phyloP scores from a whole-genome alignment of 1,139 yeast genomes.

The Sugiyamaella paludigena region DNA sequence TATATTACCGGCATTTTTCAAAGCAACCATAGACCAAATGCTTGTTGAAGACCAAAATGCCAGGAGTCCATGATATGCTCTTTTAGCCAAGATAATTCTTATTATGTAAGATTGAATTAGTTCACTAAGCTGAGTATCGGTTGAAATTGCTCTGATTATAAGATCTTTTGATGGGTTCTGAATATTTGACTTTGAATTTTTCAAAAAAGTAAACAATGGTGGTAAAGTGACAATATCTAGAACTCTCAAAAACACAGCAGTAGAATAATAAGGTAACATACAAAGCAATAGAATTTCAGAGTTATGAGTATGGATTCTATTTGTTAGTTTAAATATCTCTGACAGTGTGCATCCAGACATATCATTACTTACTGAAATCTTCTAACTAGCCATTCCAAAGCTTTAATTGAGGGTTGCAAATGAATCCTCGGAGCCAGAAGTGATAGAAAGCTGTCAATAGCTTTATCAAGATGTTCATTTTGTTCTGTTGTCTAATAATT shows the following conservation, averaged over 20 bases:
- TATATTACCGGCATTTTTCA: conserved; percentile 37
- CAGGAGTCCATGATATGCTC: conserved; percentile 60
- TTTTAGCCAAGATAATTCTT: conserved; percentile 43
- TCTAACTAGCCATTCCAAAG: conserved; percentile 93
- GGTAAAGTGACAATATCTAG: conserved; percentile 76
- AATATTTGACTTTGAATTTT: conserved; percentile 62
- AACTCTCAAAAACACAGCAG: conserved; percentile 70
- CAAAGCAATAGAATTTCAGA: conserved; percentile 69
- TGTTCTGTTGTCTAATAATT: conserved; percentile 67
- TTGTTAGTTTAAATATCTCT: neutral
- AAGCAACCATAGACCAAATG: conserved; percentile 60
- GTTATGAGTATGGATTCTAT: conserved; percentile 65
- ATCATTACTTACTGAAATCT: conserved; percentile 56
- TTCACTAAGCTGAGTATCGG: conserved; percentile 65
- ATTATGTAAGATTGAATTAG: conserved; percentile 61
- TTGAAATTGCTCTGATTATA: conserved; percentile 64
- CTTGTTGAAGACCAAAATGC: conserved; percentile 75
- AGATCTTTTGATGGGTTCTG: conserved; percentile 67
- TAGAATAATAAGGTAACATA: conserved; percentile 72
- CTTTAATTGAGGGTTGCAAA: conserved; percentile 71
- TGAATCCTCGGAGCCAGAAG: conserved; percentile 75
- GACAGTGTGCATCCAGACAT: neutral
- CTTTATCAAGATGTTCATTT: conserved; percentile 65
- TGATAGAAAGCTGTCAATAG: conserved; percentile 69
- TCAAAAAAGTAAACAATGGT: conserved; percentile 67